Conservation (phyloP, 2,329 filamentous ascomycete species). For the Tolypocladium album region DNA sequence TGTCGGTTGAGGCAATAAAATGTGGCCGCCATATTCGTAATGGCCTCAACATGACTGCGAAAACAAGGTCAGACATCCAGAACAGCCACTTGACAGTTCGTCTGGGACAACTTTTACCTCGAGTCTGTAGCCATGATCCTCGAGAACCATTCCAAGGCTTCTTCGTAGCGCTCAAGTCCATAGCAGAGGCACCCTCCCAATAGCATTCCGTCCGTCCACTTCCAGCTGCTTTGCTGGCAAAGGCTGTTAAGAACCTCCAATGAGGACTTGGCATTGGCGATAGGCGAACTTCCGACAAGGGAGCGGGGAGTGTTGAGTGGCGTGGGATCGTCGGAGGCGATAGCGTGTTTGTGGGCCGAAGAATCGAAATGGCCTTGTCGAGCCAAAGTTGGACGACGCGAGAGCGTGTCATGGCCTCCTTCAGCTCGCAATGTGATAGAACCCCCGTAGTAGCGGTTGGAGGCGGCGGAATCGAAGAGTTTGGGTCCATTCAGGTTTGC, state of each 20-base stretch:
- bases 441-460: not conserved
- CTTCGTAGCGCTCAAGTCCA: conserved; percentile 73
- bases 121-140: conserved; percentile 47
- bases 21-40: conserved; percentile 86
- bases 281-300: conserved; percentile 23
- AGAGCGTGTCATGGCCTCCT: not conserved
- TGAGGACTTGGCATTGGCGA: conserved; percentile 50
- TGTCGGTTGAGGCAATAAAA: conserved; percentile 73
- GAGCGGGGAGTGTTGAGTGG: not conserved
- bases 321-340: not conserved
- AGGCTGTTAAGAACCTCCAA: conserved; percentile 62
- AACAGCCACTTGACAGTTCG: conserved; percentile 18
- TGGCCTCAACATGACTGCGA: conserved; percentile 74
- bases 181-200: conserved; percentile 88
- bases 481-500: not conserved
- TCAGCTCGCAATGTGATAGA: not conserved
- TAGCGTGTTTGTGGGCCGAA: not conserved
- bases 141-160: conserved; percentile 64
- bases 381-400: not conserved
- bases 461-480: not conserved
- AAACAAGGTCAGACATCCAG: conserved; percentile 17
- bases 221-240: conserved; percentile 72
- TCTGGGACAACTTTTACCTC: conserved; percentile 32
- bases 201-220: conserved; percentile 89
- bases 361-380: not conserved